phyloP scores from a whole-genome alignment of 1,284 basidiomycete species.

The Sphagnurus paluster region DNA sequence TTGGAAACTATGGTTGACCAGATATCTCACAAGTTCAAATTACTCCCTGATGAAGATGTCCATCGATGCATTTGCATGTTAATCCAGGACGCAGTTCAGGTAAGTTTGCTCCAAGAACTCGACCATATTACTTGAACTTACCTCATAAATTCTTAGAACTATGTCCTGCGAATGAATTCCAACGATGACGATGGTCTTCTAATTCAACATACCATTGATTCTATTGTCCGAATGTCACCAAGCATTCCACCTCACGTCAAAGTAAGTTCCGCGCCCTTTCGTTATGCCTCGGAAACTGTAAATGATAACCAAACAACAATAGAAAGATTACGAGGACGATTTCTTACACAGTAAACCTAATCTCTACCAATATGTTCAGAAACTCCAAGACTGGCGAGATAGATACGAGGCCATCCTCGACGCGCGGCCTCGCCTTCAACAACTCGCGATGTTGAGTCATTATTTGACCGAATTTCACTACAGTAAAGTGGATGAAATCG shows the following conservation, averaged over 20 bases:
- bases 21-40: conserved; percentile 90
- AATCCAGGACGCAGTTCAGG: conserved; percentile 72
- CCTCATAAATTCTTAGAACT: conserved; percentile 40
- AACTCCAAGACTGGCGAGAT: conserved; percentile 92
- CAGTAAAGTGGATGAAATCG: conserved; percentile 97
- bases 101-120: conserved; percentile 29
- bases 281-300: not conserved
- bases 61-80: conserved; percentile 91
- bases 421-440: conserved; percentile 78
- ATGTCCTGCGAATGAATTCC: conserved; percentile 65
- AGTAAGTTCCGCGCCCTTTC: conserved; percentile 38
- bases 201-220: conserved; percentile 52
- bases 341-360: conserved; percentile 83
- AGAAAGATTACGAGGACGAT: conserved; percentile 92
- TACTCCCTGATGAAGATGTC: conserved; percentile 90
- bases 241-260: conserved; percentile 68
- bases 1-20: conserved; percentile 99
- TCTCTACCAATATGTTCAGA: conserved; percentile 87
- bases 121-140: not conserved
- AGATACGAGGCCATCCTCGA: conserved; percentile 89
- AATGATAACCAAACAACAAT: conserved; percentile 16
- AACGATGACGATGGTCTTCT: conserved; percentile 81
- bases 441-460: conserved; percentile 90
- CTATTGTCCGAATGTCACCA: conserved; percentile 74
- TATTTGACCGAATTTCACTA: conserved; percentile 98